Evolutionary conservation across 768 basidiomycete species (phyloP).

Genomic region (Lyophyllum semitale): DNA sequence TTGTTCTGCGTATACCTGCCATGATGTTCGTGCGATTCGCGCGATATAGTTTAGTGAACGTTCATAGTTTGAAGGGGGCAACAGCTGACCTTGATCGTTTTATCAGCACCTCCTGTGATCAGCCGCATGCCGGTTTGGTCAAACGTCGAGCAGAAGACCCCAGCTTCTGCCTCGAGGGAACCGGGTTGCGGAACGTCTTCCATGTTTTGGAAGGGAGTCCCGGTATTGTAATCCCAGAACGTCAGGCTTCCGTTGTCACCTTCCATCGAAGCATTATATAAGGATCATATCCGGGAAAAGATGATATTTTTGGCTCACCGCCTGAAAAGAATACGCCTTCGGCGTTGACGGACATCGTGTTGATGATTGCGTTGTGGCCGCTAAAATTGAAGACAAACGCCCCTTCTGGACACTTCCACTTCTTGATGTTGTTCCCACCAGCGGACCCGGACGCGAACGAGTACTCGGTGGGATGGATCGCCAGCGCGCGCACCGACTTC

Average conservation of each 20-base stretch:
- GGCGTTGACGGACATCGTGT: conserved; percentile 89
- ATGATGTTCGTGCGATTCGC: background rate
- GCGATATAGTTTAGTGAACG: conserved; percentile 2
- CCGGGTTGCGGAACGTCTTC: conserved; percentile 96
- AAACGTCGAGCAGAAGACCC: conserved; percentile 96
- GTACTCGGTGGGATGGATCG: conserved; percentile 96
- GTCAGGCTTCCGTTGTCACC: conserved; percentile 91
- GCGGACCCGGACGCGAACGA: conserved; percentile 94
- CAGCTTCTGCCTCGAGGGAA: conserved; percentile 96
- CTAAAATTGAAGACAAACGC: conserved; percentile 94
- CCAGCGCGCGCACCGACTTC: conserved; percentile 92
- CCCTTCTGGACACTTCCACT: conserved; percentile 99
- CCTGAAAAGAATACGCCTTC: conserved; percentile 98
- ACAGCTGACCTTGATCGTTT: conserved; percentile 88
- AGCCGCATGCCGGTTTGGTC: conserved; percentile 93
- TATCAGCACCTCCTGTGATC: conserved; percentile 96
- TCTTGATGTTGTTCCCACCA: conserved; percentile 99
- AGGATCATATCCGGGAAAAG: background rate
- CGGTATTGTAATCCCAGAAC: conserved; percentile 95
- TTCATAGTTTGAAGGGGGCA: conserved; percentile 1
- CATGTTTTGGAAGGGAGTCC: conserved; percentile 91
- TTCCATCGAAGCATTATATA: conserved; percentile 27
- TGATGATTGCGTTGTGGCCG: conserved; percentile 97
- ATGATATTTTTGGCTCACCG: conserved; percentile 50
- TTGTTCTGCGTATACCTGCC: conserved; percentile 71